These are phyloP conservation scores for Globisporangium carolinianum DNA, from an alignment of 352 stramenopile genomes.

Conservation along the genomic window DNA sequence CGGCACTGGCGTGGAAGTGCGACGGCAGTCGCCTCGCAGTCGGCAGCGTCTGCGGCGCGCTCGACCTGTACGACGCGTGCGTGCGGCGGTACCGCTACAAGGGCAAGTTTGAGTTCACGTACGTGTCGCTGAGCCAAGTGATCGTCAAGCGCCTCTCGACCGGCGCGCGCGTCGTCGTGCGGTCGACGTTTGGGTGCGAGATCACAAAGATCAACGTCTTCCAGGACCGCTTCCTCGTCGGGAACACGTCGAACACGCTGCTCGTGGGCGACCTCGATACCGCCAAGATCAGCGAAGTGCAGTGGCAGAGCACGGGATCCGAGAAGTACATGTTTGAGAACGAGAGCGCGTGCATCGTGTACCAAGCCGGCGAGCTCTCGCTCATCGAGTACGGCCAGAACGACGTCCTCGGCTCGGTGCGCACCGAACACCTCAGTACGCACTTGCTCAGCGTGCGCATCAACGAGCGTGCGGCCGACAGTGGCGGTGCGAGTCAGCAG, in stretches of 20 bases:
- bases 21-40: constrained; percentile 88
- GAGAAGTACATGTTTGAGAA: constrained; percentile 97
- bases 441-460: constrained; percentile 91
- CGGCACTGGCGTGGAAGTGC: constrained; percentile 87
- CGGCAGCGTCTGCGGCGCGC: constrained; percentile 85
- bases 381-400: constrained; percentile 94
- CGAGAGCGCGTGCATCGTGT: constrained; percentile 87
- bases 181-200: constrained; percentile 87
- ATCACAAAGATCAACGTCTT: constrained; percentile 95
- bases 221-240: constrained; percentile 87
- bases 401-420: constrained; percentile 86
- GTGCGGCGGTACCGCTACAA: constrained; percentile 90
- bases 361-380: constrained; percentile 88
- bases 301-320: constrained; percentile 79
- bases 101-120: constrained; percentile 94
- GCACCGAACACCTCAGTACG: constrained; percentile 88
- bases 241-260: constrained; percentile 89
- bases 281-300: constrained; percentile 88
- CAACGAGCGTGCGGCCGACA: constrained; percentile 69
- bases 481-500: constrained; percentile 20
- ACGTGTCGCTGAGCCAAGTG: constrained; percentile 91
- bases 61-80: constrained; percentile 92
- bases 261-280: constrained; percentile 90
- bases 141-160: constrained; percentile 90
- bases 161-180: constrained; percentile 82